phyloP scores from a whole-genome alignment of 805 yeast genomes.

The Teunomyces aglyptinius region DNA sequence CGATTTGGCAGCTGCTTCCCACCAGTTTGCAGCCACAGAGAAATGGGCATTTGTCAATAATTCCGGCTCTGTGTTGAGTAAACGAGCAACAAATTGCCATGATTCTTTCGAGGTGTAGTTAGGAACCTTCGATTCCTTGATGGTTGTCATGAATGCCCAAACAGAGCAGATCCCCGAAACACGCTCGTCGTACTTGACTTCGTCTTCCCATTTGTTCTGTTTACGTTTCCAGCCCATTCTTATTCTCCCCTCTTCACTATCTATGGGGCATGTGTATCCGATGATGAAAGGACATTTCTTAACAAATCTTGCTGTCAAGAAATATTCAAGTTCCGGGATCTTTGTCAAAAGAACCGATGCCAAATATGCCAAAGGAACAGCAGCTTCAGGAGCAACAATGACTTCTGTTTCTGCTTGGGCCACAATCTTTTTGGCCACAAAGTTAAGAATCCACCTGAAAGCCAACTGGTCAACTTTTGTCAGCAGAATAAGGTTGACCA shows the following conservation, averaged over 20 bases:
- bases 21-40: conserved; percentile 76
- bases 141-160: conserved; percentile 66
- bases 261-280: conserved; percentile 74
- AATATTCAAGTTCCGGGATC: conserved; percentile 52
- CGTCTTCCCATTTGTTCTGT: conserved; percentile 56
- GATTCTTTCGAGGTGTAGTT: conserved; percentile 18
- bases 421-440: conserved; percentile 79
- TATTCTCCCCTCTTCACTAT: conserved; percentile 76
- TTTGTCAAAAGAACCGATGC: conserved; percentile 51
- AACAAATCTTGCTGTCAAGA: conserved; percentile 73
- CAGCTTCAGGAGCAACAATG: conserved; percentile 70
- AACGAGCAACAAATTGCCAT: conserved; percentile 76
- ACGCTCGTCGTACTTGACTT: conserved; percentile 75
- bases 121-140: conserved; percentile 28
- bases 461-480: conserved; percentile 52
- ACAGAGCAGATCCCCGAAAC: conserved; percentile 82
- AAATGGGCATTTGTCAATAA: conserved; percentile 67
- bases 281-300: conserved; percentile 89
- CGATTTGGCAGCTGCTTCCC: conserved; percentile 76
- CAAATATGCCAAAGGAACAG: conserved; percentile 75
- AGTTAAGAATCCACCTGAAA: conserved; percentile 73
- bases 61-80: conserved; percentile 53
- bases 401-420: conserved; percentile 94
- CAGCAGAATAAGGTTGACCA: conserved; percentile 48
- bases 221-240: conserved; percentile 86